Evolutionary conservation across 345 rosid species (phyloP).

Genomic region (Theobroma cacao): DNA sequence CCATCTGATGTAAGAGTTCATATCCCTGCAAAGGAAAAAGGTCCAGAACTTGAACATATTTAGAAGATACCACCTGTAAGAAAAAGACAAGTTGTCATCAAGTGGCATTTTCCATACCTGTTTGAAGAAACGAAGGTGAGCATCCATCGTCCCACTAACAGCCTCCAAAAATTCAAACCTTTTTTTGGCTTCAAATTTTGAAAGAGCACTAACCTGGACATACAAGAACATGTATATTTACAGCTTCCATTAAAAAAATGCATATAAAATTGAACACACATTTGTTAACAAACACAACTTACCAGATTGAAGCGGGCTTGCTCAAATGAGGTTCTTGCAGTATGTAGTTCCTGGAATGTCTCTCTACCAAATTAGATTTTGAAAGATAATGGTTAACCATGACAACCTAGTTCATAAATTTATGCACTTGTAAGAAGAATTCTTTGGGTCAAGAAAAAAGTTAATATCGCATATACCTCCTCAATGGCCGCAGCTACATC

Average conservation of each 20-base stretch:
- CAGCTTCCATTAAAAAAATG: not conserved
- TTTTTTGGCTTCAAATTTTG: constrained; percentile 65
- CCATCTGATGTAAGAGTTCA: constrained; percentile 74
- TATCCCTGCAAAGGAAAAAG: constrained; percentile 48
- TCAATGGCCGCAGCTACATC: constrained; percentile 63
- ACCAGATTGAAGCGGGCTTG: constrained; percentile 76
- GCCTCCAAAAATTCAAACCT: constrained; percentile 69
- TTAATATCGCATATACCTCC: constrained; percentile 50
- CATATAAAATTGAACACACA: not conserved
- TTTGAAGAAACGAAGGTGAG: constrained; percentile 70
- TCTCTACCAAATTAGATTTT: constrained; percentile 47
- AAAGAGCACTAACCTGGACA: constrained; percentile 61
- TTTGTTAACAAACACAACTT: constrained; percentile 7
- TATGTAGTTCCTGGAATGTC: constrained; percentile 63
- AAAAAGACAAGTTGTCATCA: constrained; percentile 3
- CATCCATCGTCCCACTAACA: constrained; percentile 70
- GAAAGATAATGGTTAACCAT: constrained; percentile 25
- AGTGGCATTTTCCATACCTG: constrained; percentile 41
- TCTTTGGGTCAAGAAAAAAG: constrained; percentile 7
- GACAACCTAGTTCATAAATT: constrained; percentile 19
- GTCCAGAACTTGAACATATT: constrained; percentile 7
- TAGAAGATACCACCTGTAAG: not conserved
- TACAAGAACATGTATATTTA: constrained; percentile 8
- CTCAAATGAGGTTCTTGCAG: constrained; percentile 66
- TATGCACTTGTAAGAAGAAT: constrained; percentile 9